phyloP scores from a whole-genome alignment of 1,284 basidiomycete species.

The Entoloma clypeatum region DNA sequence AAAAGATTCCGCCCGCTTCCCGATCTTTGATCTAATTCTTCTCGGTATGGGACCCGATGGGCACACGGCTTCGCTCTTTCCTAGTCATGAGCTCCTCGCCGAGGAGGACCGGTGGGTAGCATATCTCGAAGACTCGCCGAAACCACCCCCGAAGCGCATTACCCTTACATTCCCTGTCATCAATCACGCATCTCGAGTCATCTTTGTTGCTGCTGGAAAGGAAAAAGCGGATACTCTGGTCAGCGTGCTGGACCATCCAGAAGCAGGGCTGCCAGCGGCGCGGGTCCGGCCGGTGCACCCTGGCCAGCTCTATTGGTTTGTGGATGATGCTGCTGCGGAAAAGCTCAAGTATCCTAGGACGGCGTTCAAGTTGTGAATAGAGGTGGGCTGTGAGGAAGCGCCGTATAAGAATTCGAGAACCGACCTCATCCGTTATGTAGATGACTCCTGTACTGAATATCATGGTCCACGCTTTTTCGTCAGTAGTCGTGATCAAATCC shows the following conservation, averaged over 20 bases:
- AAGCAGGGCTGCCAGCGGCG: conserved; percentile 79
- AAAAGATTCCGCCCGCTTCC: conserved; percentile 89
- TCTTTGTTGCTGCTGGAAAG: conserved; percentile 84
- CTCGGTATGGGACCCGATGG: conserved; percentile 94
- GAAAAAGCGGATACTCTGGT: conserved; percentile 81
- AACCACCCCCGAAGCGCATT: conserved; percentile 88
- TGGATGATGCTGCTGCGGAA: conserved; percentile 74
- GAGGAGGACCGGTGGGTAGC: conserved; percentile 95
- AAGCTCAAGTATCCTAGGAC: conserved; percentile 58
- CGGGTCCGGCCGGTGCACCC: conserved; percentile 78
- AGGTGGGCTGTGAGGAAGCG: not conserved
- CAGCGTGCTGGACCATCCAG: conserved; percentile 77
- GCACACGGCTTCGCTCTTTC: conserved; percentile 96
- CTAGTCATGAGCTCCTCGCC: conserved; percentile 78
- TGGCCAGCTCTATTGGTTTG: conserved; percentile 90
- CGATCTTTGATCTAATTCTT: conserved; percentile 91
- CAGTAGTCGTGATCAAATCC: conserved; percentile 88
- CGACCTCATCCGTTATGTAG: too few relatives aligned
- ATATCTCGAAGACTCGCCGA: conserved; percentile 89
- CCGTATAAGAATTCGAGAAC: too few relatives aligned
- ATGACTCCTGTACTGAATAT: too few relatives aligned
- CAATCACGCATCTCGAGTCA: conserved; percentile 86
- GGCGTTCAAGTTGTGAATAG: conserved; percentile 47
- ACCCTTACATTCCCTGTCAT: conserved; percentile 91
- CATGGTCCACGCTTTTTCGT: too few relatives aligned